Evolutionary conservation across 2,329 filamentous ascomycete genomes (phyloP), one percentile per base, ranked within the genome.

Genomic region (Seiridium cupressi): DNA sequence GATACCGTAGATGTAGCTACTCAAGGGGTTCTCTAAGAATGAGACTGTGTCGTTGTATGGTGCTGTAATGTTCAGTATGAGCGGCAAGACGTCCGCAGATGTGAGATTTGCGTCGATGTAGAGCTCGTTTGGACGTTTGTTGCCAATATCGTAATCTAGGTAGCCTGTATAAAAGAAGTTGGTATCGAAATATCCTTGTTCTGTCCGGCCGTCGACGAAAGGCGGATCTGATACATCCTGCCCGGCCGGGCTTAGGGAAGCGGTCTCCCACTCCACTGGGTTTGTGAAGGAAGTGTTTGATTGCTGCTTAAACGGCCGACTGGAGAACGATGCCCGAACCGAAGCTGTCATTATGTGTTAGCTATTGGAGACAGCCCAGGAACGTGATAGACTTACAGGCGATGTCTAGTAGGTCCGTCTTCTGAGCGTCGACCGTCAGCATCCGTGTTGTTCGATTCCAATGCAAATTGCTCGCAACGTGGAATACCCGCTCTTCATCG

Each of bases 21-120:
- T 9, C 3, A 55, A 10, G 38, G 35, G 31, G 8, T 26, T 26
- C 7, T 31, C 53, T 11, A 18, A 26, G 11, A 44, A 36, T 18
- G 36, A 10, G n/a, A 38, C 36, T 5, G 31, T 36, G 38, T 26
- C 42, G 18, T 46, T 67, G 63, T 74, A 76, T 2, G 72, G 62
- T 0, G 72, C 72, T 3, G 64, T 68, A 6, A 78, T 69, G 13
- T 72, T 68, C 44, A 74, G 69, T 38, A 70, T 71, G 32, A 81
- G 56, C 18, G 64, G 72, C 3, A 80, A 62, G 40, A 73, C 69
- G 2, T 75, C 72, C 13, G 68, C 70, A 57, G 79, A 70, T 31
- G 66, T 64, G 31, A 76, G 70, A 57, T 79, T 76, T 61, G 80
- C 70, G 61, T 80, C 77, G 49, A 81, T 76, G 65, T 74, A 76